These are phyloP conservation scores for Mrakia hoshinonis DNA, from an alignment of 768 basidiomycete genomes.

Conservation along the genomic window DNA sequence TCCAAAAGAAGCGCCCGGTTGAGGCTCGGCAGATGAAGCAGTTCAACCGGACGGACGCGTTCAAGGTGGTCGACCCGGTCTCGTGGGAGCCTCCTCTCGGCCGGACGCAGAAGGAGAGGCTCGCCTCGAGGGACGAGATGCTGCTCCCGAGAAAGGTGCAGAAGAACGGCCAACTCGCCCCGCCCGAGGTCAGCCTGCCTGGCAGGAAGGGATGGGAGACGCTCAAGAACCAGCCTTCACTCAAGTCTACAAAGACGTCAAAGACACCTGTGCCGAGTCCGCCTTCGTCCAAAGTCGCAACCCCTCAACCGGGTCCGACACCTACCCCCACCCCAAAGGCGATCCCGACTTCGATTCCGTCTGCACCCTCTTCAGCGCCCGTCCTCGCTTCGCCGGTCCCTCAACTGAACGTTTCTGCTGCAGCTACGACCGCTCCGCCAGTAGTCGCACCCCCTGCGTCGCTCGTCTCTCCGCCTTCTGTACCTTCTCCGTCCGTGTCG, in stretches of 20 bases:
- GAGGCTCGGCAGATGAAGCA: conserved; percentile 3
- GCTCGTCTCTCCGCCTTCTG: neutral
- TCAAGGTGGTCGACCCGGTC: neutral
- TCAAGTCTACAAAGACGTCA: too few species aligned
- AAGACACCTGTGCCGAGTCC: neutral
- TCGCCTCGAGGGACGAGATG: neutral
- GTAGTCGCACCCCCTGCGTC: neutral
- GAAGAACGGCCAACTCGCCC: neutral
- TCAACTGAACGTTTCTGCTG: too few species aligned
- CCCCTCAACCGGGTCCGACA: neutral
- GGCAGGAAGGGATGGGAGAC: neutral
- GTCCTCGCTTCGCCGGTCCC: neutral
- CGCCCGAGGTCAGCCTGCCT: neutral
- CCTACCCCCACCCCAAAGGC: neutral
- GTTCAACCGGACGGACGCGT: neutral
- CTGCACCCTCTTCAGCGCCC: neutral
- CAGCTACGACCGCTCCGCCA: too few species aligned
- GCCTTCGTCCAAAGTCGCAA: too few species aligned
- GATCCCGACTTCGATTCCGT: neutral
- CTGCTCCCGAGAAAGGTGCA: neutral
- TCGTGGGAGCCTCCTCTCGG: neutral
- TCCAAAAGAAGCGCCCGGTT: neutral
- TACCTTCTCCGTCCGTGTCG: neutral
- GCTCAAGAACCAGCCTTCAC: neutral
- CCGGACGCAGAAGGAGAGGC: neutral